Conservation (phyloP, 495 filamentous ascomycete genomes). For the Aspergillus heteromorphus region DNA sequence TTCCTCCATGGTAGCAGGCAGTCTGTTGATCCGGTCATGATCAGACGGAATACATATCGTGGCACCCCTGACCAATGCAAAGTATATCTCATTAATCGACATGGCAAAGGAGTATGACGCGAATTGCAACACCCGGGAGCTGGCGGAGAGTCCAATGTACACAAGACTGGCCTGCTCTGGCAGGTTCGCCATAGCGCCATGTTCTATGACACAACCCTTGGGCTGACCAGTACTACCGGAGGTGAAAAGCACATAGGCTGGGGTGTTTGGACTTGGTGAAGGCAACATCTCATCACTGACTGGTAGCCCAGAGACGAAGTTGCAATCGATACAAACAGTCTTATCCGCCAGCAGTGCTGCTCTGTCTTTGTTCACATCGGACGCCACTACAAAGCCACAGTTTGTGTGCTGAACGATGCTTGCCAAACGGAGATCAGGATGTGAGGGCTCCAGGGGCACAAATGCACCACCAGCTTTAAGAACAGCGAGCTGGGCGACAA, state of each 20-base stretch:
- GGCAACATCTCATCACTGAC: too few relatives aligned
- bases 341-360: not conserved
- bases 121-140: too few relatives aligned
- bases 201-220: slow-evolving; percentile 20
- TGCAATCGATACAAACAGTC: slow-evolving; percentile 22
- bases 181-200: too few relatives aligned
- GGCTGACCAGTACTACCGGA: slow-evolving; percentile 44
- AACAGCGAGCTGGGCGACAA: slow-evolving; percentile 47
- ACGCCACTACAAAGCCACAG: not conserved
- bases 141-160: too few relatives aligned
- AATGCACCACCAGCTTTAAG: slow-evolving; percentile 53
- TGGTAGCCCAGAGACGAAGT: not conserved
- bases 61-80: too few relatives aligned
- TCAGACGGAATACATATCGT: too few relatives aligned
- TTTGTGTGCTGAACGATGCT: slow-evolving; percentile 19
- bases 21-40: too few relatives aligned
- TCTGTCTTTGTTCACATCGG: not conserved
- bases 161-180: too few relatives aligned
- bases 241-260: slow-evolving; percentile 42
- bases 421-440: slow-evolving; percentile 47
- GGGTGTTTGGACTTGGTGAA: slow-evolving; percentile 14
- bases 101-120: too few relatives aligned
- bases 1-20: too few relatives aligned
- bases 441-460: slow-evolving; percentile 48
- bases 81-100: too few relatives aligned